A percentile compares a stretch with the other conserved stretches of the same genome.
These are phyloP conservation scores for Aspergillus baeticus DNA, from an alignment of 495 filamentous ascomycete genomes.

Conservation along the genomic window DNA sequence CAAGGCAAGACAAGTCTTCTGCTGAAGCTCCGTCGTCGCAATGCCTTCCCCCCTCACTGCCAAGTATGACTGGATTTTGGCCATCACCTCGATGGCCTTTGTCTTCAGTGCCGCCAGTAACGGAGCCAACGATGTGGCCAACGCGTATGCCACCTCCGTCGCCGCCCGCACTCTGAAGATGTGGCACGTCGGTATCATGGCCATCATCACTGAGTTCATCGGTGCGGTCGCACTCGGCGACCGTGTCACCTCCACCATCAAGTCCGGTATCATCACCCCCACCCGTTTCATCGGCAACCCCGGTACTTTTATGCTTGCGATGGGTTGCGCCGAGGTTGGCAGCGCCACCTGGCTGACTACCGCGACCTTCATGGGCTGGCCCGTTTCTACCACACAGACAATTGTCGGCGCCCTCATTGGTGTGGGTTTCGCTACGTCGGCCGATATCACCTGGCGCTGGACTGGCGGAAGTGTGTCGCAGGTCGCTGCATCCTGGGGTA, in stretches of 20 bases:
- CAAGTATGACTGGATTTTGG: slow-evolving; percentile 51
- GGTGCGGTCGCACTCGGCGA: slow-evolving; percentile 64
- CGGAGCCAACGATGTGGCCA: slow-evolving; percentile 49
- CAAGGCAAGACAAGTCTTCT: neutral
- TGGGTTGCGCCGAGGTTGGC: slow-evolving; percentile 24
- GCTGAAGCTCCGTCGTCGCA: neutral
- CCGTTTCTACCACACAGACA: slow-evolving; percentile 56
- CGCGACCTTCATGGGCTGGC: slow-evolving; percentile 17
- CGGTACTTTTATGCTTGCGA: slow-evolving; percentile 24
- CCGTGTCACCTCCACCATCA: slow-evolving; percentile 66
- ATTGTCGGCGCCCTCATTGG: slow-evolving; percentile 62
- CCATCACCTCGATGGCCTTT: slow-evolving; percentile 44
- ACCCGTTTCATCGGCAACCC: slow-evolving; percentile 46
- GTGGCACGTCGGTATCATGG: slow-evolving; percentile 36
- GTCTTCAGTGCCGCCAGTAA: slow-evolving; percentile 44
- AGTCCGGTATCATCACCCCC: slow-evolving; percentile 60
- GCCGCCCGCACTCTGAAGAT: slow-evolving; percentile 37
- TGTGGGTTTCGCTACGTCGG: slow-evolving; percentile 59
- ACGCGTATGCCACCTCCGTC: slow-evolving; percentile 43
- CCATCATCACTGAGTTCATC: slow-evolving; percentile 46
- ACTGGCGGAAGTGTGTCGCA: slow-evolving; percentile 50
- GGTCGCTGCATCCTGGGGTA: slow-evolving; percentile 60
- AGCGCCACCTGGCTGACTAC: slow-evolving; percentile 19
- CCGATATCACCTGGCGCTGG: slow-evolving; percentile 59
- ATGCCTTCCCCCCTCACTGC: slow-evolving; percentile 29